These are phyloP conservation scores for Marchantia polymorpha DNA, from an alignment of 225 moss, liverwort and hornwort genomes.

Conservation along the genomic window DNA sequence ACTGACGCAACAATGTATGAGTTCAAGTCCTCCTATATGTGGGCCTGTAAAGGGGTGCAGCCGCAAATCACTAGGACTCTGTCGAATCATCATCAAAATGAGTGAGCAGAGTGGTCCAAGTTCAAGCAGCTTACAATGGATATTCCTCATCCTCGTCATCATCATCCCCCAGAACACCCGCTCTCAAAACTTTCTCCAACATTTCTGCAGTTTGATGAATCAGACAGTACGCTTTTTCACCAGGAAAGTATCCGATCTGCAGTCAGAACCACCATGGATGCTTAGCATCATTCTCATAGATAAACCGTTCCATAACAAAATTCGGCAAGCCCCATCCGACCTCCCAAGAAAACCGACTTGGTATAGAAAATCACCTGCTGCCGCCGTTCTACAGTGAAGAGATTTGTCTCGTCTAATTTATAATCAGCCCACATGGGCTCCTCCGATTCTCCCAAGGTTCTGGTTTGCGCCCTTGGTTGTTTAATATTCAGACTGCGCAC, in stretches of 20 bases:
- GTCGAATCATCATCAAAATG: slow-evolving; percentile 7
- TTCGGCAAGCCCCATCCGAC: too few species aligned
- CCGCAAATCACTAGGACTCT: slow-evolving; percentile 10
- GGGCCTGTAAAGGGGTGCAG: not conserved
- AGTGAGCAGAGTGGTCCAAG: slow-evolving; percentile 56
- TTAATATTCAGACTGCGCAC: slow-evolving; percentile 69
- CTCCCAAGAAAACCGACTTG: not conserved
- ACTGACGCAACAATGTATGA: slow-evolving; percentile 11
- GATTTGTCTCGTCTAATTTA: slow-evolving; percentile 72
- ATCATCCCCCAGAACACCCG: slow-evolving; percentile 93
- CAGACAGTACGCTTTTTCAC: slow-evolving; percentile 61
- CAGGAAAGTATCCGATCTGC: slow-evolving; percentile 84
- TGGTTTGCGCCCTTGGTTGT: slow-evolving; percentile 68
- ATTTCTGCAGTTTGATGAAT: slow-evolving; percentile 96
- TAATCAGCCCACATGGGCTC: slow-evolving; percentile 79
- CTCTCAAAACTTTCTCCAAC: slow-evolving; percentile 80
- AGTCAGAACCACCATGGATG: slow-evolving; percentile 15
- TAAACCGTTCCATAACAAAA: too few species aligned
- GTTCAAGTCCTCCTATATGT: slow-evolving; percentile 16
- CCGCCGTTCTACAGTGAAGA: slow-evolving; percentile 67
- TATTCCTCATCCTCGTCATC: slow-evolving; percentile 83
- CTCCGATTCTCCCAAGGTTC: slow-evolving; percentile 60
- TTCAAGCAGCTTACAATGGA: slow-evolving; percentile 86
- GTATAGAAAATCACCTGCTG: slow-evolving; percentile 61
- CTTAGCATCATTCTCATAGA: too few species aligned